Conservation (phyloP, 1,139 yeast species). For the Yamadazyma buinensis region DNA sequence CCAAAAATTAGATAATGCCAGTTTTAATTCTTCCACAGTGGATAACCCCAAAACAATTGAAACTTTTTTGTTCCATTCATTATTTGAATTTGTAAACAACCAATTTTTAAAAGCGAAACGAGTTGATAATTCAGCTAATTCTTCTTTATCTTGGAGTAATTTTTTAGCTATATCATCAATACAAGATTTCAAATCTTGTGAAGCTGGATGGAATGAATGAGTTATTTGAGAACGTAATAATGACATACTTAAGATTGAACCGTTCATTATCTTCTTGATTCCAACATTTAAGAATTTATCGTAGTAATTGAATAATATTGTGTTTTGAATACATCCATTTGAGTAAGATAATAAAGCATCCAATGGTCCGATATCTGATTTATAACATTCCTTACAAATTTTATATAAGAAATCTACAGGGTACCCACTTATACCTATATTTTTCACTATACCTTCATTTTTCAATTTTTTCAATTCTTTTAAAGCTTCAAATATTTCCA, state of each 20-base stretch:
- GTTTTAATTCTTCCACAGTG: slow-evolving; percentile 54
- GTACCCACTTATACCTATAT: slow-evolving; percentile 84
- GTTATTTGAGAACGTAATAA: slow-evolving; percentile 66
- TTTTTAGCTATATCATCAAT: slow-evolving; percentile 51
- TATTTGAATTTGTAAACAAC: slow-evolving; percentile 25
- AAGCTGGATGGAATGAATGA: slow-evolving; percentile 79
- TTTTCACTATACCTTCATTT: slow-evolving; percentile 55
- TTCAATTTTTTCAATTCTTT: slow-evolving; percentile 56
- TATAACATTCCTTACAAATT: slow-evolving; percentile 38
- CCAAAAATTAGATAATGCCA: slow-evolving; percentile 60
- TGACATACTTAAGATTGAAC: slow-evolving; percentile 88
- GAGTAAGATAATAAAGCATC: slow-evolving; percentile 80
- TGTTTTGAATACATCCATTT: slow-evolving; percentile 80
- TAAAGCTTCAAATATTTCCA: slow-evolving; percentile 59
- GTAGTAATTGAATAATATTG: slow-evolving; percentile 46
- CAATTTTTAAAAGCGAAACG: slow-evolving; percentile 68
- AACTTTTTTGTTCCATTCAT: slow-evolving; percentile 35
- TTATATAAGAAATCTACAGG: slow-evolving; percentile 67
- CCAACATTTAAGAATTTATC: slow-evolving; percentile 55
- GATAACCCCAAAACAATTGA: slow-evolving; percentile 77
- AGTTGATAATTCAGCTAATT: slow-evolving; percentile 78
- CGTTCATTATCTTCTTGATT: slow-evolving; percentile 61
- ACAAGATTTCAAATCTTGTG: slow-evolving; percentile 50
- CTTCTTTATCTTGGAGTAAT: slow-evolving; percentile 41
- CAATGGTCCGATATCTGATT: slow-evolving; percentile 43